Conservation (phyloP, 2,329 filamentous ascomycete species). For the Aureobasidium leucospermi region DNA sequence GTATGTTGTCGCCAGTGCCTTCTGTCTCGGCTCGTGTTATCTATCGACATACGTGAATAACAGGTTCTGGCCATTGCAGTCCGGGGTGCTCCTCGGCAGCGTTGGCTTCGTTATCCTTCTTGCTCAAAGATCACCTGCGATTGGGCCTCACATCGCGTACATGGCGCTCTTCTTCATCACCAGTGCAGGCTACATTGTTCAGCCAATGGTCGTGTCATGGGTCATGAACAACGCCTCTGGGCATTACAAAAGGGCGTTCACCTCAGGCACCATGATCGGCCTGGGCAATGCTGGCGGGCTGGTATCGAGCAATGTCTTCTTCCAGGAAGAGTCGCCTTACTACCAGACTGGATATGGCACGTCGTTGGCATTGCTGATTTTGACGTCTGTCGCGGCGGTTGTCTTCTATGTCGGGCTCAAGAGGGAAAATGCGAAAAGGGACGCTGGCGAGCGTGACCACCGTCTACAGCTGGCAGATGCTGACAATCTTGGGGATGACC, state of each 20-base stretch:
- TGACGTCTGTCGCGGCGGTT: constrained; percentile 36
- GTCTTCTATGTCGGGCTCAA: constrained; percentile 35
- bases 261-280: constrained; percentile 45
- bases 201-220: constrained; percentile 51
- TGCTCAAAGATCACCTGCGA: constrained; percentile 30
- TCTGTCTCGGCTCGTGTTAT: constrained; percentile 37
- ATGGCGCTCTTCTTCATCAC: constrained; percentile 50
- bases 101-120: constrained; percentile 52
- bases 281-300: constrained; percentile 47
- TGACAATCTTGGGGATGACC: constrained; percentile 46
- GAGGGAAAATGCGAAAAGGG: constrained; percentile 41
- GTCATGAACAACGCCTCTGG: constrained; percentile 51
- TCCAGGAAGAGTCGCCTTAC: constrained; percentile 39
- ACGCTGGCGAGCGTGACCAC: constrained; percentile 39
- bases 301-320: constrained; percentile 46
- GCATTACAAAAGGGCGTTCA: constrained; percentile 49
- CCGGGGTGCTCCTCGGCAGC: constrained; percentile 43
- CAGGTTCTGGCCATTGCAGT: constrained; percentile 48
- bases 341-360: constrained; percentile 39
- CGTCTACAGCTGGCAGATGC: constrained; percentile 36
- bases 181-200: constrained; percentile 47
- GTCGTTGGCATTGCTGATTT: constrained; percentile 40
- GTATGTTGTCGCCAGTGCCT: constrained; percentile 32
- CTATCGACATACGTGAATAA: constrained; percentile 45
- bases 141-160: constrained; percentile 41